These are phyloP conservation scores for Lotus japonicus DNA, from an alignment of 306 rosid genomes.

Conservation along the genomic window DNA sequence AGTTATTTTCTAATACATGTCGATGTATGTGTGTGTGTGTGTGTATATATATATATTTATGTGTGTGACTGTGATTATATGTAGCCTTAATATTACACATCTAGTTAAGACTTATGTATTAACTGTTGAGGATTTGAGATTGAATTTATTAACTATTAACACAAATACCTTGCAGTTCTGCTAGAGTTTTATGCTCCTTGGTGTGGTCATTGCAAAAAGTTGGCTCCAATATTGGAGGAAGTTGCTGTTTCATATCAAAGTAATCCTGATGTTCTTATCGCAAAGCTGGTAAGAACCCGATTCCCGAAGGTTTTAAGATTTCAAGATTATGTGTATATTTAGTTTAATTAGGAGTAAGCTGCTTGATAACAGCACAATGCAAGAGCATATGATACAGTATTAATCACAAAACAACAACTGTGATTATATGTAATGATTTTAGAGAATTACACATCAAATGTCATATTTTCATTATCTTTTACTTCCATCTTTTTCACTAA, in stretches of 20 bases:
- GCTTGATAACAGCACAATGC: not conserved
- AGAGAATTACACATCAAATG: not conserved
- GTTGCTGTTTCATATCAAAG: conserved; percentile 59
- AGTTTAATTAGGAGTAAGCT: not conserved
- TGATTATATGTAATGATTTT: not conserved
- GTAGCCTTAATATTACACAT: not conserved
- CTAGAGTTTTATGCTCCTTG: conserved; percentile 85
- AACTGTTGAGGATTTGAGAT: not conserved
- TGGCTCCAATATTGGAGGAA: conserved; percentile 76
- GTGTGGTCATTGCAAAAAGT: conserved; percentile 81
- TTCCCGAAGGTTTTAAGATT: not conserved
- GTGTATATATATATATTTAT: not conserved
- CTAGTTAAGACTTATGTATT: not conserved
- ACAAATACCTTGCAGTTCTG: conserved; percentile 41
- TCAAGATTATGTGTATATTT: not conserved
- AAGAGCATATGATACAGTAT: not conserved
- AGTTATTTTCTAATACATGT: not conserved
- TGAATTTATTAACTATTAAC: not conserved
- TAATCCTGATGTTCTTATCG: conserved; percentile 52
- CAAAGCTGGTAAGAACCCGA: conserved; percentile 61
- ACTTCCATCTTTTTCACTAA: not conserved
- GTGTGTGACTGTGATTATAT: not conserved
- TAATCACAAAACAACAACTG: not conserved
- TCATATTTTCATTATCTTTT: not conserved
- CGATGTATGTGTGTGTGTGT: too few relatives aligned